Conservation (phyloP, 169 alveolate species). For the Perkinsus marinus region DNA sequence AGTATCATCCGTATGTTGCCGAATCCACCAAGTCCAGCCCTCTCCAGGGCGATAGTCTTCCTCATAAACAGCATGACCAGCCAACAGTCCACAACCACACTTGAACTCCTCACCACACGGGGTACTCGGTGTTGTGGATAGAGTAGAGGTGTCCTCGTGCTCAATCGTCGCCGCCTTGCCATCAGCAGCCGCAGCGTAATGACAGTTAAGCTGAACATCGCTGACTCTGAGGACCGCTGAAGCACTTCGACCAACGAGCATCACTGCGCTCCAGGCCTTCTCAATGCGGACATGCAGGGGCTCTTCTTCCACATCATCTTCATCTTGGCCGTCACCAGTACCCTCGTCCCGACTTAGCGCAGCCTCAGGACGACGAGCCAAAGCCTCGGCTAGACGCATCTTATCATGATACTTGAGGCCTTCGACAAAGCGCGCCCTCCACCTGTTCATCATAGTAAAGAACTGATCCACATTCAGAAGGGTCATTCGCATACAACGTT, state of each 20-base stretch:
- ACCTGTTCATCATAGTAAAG: not conserved
- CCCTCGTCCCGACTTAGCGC: not conserved
- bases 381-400: not conserved
- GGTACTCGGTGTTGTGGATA: not conserved
- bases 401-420: not conserved
- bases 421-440: not conserved
- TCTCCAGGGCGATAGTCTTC: not conserved
- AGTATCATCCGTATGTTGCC: not conserved
- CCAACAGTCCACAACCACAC: not conserved
- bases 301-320: not conserved
- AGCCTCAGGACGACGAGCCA: not conserved
- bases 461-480: not conserved
- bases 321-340: not conserved
- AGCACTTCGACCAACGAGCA: not conserved
- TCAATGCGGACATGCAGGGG: not conserved
- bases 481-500: not conserved
- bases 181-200: not conserved
- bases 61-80: not conserved
- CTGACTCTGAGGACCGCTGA: not conserved
- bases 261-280: not conserved
- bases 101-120: not conserved
- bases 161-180: not conserved
- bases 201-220: not conserved
- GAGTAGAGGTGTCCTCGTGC: not conserved
- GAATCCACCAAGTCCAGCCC: not conserved